A percentile compares a stretch with the other conserved stretches of the same genome.
phyloP scores from a whole-genome alignment of 1,284 basidiomycete genomes.

The Leccinum subrobustum region DNA sequence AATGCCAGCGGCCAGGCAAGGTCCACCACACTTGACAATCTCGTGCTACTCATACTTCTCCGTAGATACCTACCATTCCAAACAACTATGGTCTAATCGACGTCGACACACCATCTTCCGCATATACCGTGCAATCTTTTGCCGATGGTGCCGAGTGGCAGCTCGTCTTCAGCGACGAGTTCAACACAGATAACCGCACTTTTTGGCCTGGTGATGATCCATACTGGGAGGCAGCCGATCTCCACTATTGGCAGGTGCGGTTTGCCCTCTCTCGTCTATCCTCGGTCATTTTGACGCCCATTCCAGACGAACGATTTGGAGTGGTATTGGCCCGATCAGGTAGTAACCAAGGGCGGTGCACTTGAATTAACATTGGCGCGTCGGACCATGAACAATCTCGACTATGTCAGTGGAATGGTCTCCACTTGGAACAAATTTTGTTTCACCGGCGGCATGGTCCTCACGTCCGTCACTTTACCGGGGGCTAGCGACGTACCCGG shows the following conservation, averaged over 20 bases:
- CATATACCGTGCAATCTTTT: conserved; percentile 45
- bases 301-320: conserved; percentile 52
- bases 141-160: conserved; percentile 48
- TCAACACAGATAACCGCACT: conserved; percentile 75
- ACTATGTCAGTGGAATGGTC: conserved; percentile 74
- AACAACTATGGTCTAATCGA: conserved; percentile 61
- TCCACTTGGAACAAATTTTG: conserved; percentile 91
- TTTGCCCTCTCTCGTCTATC: not conserved
- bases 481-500: conserved; percentile 59
- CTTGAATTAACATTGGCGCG: conserved; percentile 77
- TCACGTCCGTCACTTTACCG: conserved; percentile 77
- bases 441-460: conserved; percentile 84
- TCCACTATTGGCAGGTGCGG: conserved; percentile 39
- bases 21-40: not conserved
- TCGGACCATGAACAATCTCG: conserved; percentile 67
- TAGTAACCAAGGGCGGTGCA: conserved; percentile 77
- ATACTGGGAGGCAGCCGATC: conserved; percentile 59
- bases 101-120: conserved; percentile 51
- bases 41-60: not conserved
- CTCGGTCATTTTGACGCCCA: not conserved
- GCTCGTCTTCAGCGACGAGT: conserved; percentile 89
- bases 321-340: conserved; percentile 77
- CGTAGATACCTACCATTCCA: conserved; percentile 37
- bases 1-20: conserved; percentile 76
- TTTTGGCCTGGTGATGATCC: conserved; percentile 72